Evolutionary conservation across 2,329 filamentous ascomycete species (phyloP).

Genomic region (Taxawa tesnikishii): DNA sequence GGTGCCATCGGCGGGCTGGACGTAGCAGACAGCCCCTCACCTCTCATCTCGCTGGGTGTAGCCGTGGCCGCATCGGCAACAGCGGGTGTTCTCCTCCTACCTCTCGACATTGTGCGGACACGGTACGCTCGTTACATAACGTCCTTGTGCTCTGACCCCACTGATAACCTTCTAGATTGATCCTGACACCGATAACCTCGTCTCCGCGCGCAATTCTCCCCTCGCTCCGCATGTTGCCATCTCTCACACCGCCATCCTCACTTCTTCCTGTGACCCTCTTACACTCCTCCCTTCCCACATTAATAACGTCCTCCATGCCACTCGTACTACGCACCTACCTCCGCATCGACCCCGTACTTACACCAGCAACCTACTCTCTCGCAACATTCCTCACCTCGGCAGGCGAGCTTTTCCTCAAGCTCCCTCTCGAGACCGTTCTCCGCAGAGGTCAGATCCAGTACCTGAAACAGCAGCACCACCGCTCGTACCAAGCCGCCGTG

Average conservation of each 20-base stretch:
- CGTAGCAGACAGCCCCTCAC: conserved; percentile 69
- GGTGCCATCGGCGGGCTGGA: conserved; percentile 54
- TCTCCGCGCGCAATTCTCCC: conserved; percentile 67
- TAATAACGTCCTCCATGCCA: conserved; percentile 72
- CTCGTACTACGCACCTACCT: conserved; percentile 78
- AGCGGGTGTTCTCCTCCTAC: conserved; percentile 70
- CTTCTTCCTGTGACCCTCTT: conserved; percentile 71
- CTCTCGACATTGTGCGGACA: conserved; percentile 82
- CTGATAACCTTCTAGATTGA: conserved; percentile 43
- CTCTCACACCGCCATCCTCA: conserved; percentile 51
- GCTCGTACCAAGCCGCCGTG: conserved; percentile 9
- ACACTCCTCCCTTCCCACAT: conserved; percentile 70
- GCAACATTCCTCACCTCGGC: conserved; percentile 71
- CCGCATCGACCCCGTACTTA: conserved; percentile 67
- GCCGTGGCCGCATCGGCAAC: conserved; percentile 51
- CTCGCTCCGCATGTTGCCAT: conserved; percentile 66
- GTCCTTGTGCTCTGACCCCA: background rate
- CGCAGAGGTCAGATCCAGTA: conserved; percentile 76
- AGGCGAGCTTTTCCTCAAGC: conserved; percentile 69
- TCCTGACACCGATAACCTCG: conserved; percentile 61
- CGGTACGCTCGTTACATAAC: conserved; percentile 23
- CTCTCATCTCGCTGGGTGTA: conserved; percentile 68
- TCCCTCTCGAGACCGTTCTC: conserved; percentile 85
- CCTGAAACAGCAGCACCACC: conserved; percentile 28
- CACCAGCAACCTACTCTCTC: conserved; percentile 70